phyloP scores from a whole-genome alignment of 441 rosid genomes.

The Populus hybrid region DNA sequence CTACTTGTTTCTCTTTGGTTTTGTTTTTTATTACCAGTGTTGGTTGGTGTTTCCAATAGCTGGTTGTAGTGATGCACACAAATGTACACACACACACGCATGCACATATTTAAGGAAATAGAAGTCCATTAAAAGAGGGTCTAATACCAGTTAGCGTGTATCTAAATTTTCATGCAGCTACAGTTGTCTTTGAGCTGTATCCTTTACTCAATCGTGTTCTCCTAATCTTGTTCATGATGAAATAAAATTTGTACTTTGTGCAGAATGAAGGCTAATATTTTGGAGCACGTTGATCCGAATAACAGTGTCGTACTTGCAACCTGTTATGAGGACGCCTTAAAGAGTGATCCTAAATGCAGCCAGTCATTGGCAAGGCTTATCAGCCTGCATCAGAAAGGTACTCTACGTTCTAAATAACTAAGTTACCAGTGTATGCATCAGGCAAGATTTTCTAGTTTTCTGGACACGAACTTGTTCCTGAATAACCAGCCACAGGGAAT shows the following conservation, averaged over 20 bases:
- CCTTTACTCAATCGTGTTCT: background rate
- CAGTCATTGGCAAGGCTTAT: slow-evolving; percentile 58
- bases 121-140: background rate
- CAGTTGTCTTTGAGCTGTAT: background rate
- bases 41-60: background rate
- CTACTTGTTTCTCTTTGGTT: background rate
- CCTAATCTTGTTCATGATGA: background rate
- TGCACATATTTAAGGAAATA: background rate
- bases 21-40: background rate
- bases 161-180: background rate
- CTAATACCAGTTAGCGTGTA: background rate
- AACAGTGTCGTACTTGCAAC: slow-evolving; percentile 35
- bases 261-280: slow-evolving; percentile 61
- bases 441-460: background rate
- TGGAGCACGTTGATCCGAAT: slow-evolving; percentile 48
- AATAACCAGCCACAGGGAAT: background rate
- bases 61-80: background rate
- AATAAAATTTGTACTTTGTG: slow-evolving; percentile 11
- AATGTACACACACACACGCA: no score
- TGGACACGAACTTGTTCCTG: background rate
- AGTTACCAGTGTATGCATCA: background rate
- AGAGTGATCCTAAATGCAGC: slow-evolving; percentile 65
- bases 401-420: background rate
- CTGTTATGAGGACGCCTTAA: slow-evolving; percentile 60
- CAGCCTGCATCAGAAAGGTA: slow-evolving; percentile 56